Evolutionary conservation across 1,284 basidiomycete genomes (phyloP), one percentile per base, ranked within the genome.

Genomic region (Cryptococcus sp.): DNA sequence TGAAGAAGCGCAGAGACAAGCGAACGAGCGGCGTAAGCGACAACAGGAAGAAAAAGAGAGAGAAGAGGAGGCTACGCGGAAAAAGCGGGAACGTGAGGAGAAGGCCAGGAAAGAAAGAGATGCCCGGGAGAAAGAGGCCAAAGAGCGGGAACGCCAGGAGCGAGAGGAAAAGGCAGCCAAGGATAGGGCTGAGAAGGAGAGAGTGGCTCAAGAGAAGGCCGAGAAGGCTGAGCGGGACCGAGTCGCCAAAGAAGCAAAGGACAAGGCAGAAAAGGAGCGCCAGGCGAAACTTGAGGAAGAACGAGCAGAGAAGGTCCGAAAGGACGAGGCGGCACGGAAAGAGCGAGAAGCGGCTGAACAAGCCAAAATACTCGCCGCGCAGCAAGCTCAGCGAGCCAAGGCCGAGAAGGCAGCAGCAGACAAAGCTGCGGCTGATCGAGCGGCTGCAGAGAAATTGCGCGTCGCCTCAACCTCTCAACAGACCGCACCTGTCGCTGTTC

Each of bases 101-200:
- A 62, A 64, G 52, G 66, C 62, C 11, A 64, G 57, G 50, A 64
- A 64, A 40, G 68, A 67, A 61, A 59, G 60, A 19, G 62, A 63
- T 39, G 62, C 62, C 8, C 63, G 73, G 50, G 80, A 78, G 62
- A 78, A 76, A 61, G 80, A 80, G 63, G 70, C 75, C 50, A 77
- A 78, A 57, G 77, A 76, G 53, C 75, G 76, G 50, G 74, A 76
- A 54, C 65, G 63, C 49, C 63, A 85, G 50, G 81, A 87, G 63
- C 84, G 85, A 46, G 87, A 89, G 65, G 88, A 91, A 66, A 81
- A 81, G 65, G 84, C 84, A 58, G 83, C 83, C 45, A 71, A 71
- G 56, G 66, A 72, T 25, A 66, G 76, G 63, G 73, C 70, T 25
- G 89, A 91, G 68, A 83, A 85, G 46, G 86, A 87, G 59, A 81